phyloP scores from a whole-genome alignment of 768 basidiomycete species.

The Leccinum fibrillosum region DNA sequence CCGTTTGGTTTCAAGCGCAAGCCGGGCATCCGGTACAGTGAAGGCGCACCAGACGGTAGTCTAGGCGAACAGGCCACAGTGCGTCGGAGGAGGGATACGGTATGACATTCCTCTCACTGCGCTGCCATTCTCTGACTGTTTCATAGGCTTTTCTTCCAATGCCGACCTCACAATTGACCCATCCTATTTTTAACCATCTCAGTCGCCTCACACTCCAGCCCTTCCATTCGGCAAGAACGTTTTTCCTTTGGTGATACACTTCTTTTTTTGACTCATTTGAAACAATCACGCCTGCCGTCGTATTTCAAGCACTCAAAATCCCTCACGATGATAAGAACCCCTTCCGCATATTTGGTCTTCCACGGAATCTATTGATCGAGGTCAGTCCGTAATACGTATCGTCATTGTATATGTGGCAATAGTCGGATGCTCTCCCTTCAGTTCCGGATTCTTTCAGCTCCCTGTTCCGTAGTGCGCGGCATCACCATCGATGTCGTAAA shows the following conservation, averaged over 20 bases:
- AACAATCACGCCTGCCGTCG: too few species aligned
- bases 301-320: too few species aligned
- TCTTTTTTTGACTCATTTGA: too few species aligned
- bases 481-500: slow-evolving; percentile 57
- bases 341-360: too few species aligned
- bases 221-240: slow-evolving; percentile 40
- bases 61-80: slow-evolving; percentile 18
- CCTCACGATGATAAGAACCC: too few species aligned
- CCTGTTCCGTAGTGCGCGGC: slow-evolving; percentile 69
- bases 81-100: slow-evolving; percentile 26
- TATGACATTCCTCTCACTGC: not conserved
- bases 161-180: slow-evolving; percentile 35
- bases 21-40: slow-evolving; percentile 7
- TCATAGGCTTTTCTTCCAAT: slow-evolving; percentile 44
- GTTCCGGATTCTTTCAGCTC: slow-evolving; percentile 68
- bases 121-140: not conserved
- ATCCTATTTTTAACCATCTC: slow-evolving; percentile 40
- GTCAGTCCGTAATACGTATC: not conserved
- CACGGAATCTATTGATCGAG: too few species aligned
- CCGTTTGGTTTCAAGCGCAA: slow-evolving; percentile 20
- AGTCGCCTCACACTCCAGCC: slow-evolving; percentile 36
- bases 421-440: slow-evolving; percentile 22
- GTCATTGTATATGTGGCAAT: not conserved
- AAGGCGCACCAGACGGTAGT: slow-evolving; percentile 8
- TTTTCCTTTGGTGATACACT: too few species aligned